Base-by-base conservation (phyloP, 1,139 yeast genomes). In the Scheffersomyces stambukii region DNA sequence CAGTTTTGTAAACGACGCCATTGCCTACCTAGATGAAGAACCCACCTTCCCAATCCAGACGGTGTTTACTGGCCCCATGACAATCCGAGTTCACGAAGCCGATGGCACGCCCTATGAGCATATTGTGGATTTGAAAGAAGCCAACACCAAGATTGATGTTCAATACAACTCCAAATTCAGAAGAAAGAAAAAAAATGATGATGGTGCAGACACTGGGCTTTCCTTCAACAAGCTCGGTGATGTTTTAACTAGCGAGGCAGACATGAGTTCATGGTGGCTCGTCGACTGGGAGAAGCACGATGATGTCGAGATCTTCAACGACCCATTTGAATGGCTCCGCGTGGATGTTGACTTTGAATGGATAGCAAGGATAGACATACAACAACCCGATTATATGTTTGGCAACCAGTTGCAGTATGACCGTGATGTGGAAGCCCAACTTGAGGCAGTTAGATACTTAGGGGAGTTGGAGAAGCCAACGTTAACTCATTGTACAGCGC, bases 51-150 rank as follows among this genome's bases (percentile, higher is more conserved):
- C 60, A 2, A 54, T 60, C 8, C 74, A 72, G 28, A 62, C 72
- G 3, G 70, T 77, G 2, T 85, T 85, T 43, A 71, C 83, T 0
- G 99, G 99, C 0, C 96, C 98, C 0, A 86, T 93, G 84, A 93
- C 98, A 0, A 84, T 93, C 23, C 68, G 98, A 47, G 89, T 93
- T 24, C 98, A 93, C 51, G 99, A 93, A 52, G 94, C 96, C 0
- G 98, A 93, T 54, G 98, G 98, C n/a, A 86, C 97, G 0, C 98
- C 99, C 0, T 91, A 93, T 48, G 99, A 93, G 49, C 99, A 93
- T 52, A 91, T 93, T 27, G 95, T 93, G 13, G 94, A 88, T 42
- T 64, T 93, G 32, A 85, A 86, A 46, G 97, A 89, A 34, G 75
- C 77, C 2, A 77, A 78, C 41, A 85, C 95, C 0, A 88, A 85